A percentile compares a stretch with the other conserved stretches of the same genome.
These are phyloP conservation scores for Paramecium pentaurelia DNA, from an alignment of 73 alveolate genomes.

Conservation along the genomic window DNA sequence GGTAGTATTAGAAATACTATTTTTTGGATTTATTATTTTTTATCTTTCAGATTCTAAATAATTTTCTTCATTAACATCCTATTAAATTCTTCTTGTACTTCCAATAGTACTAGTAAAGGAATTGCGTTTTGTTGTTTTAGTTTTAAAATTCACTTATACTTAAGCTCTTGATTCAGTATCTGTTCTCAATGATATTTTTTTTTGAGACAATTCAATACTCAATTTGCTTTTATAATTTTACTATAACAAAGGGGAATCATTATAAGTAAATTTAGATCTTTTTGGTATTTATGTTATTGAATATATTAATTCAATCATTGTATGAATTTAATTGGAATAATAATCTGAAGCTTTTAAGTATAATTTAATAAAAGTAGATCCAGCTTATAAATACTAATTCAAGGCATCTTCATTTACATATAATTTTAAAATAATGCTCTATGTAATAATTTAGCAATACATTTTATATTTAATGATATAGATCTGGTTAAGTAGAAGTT, in stretches of 20 bases:
- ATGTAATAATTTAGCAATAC: background rate
- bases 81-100: background rate
- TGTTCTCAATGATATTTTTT: background rate
- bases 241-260: background rate
- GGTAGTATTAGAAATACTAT: background rate
- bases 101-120: background rate
- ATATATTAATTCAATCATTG: background rate
- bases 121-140: background rate
- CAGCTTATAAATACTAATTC: background rate
- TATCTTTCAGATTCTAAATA: background rate
- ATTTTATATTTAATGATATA: background rate
- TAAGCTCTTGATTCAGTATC: background rate
- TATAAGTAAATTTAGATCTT: background rate
- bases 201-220: background rate
- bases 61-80: background rate
- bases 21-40: background rate
- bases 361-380: background rate
- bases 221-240: background rate
- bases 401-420: slow-evolving; percentile 7
- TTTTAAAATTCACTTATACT: background rate
- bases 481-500: background rate
- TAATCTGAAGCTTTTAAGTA: slow-evolving; percentile 2
- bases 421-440: background rate
- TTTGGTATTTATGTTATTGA: background rate
- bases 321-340: background rate